phyloP scores from a whole-genome alignment of 352 stramenopile species.

The Pythium phragmiticola region DNA sequence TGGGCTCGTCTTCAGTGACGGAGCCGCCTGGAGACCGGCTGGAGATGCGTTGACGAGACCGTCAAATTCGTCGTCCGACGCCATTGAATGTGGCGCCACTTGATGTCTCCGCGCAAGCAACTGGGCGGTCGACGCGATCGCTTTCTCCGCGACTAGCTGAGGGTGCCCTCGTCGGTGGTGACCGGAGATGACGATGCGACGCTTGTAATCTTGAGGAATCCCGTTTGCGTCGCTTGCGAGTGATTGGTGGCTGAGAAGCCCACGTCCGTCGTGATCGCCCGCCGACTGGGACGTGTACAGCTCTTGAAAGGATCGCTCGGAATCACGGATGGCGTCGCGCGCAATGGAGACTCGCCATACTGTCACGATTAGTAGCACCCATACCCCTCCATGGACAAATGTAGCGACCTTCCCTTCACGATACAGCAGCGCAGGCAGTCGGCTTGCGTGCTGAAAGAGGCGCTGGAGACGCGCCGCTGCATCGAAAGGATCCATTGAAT shows the following conservation, averaged over 20 bases:
- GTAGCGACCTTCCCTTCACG: constrained; percentile 19
- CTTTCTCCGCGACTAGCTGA: background rate
- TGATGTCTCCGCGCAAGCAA: constrained; percentile 7
- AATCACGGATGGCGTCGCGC: constrained; percentile 31
- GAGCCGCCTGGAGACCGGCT: background rate
- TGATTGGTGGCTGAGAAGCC: background rate
- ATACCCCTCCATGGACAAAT: constrained; percentile 17
- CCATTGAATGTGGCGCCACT: constrained; percentile 4
- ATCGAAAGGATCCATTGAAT: constrained; percentile 37
- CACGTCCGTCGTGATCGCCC: constrained; percentile 12
- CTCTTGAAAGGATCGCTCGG: constrained; percentile 24
- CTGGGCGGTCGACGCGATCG: background rate
- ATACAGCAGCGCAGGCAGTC: constrained; percentile 19
- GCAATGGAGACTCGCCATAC: constrained; percentile 36
- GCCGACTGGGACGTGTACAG: constrained; percentile 19
- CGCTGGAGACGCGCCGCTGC: constrained; percentile 23
- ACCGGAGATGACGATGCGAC: constrained; percentile 19
- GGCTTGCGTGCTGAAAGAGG: constrained; percentile 25
- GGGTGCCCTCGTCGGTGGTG: background rate
- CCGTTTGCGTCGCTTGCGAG: background rate
- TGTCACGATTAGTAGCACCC: constrained; percentile 23
- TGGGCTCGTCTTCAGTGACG: background rate
- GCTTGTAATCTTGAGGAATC: background rate
- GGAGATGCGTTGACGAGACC: background rate
- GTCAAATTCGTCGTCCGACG: background rate